Percentiles rank a stretch among this genome's conserved stretches.
phyloP scores from a whole-genome alignment of 2,329 filamentous ascomycete genomes.

The Paraphoma chrysanthemicola region DNA sequence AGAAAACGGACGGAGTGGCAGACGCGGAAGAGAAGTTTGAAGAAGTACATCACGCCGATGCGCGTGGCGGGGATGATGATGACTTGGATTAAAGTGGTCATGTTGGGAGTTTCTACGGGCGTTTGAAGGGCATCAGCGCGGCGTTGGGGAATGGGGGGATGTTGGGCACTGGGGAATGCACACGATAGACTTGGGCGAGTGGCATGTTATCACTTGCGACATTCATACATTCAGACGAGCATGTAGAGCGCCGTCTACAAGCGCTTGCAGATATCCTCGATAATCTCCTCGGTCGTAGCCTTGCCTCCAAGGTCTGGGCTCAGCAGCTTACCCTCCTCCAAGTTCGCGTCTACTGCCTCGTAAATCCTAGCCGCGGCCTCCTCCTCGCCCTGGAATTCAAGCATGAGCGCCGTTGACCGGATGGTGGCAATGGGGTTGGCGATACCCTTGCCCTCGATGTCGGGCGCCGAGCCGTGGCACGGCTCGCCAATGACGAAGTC shows the following conservation, averaged over 20 bases:
- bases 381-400: constrained; percentile 92
- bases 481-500: constrained; percentile 96
- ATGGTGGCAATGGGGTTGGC: constrained; percentile 97
- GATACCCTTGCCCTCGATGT: constrained; percentile 91
- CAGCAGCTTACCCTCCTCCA: constrained; percentile 81
- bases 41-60: constrained; percentile 23
- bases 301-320: constrained; percentile 90
- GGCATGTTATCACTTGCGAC: too few species aligned
- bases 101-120: background rate
- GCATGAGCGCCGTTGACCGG: constrained; percentile 88
- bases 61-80: constrained; percentile 23
- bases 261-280: constrained; percentile 84
- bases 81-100: constrained; percentile 21
- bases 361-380: constrained; percentile 89
- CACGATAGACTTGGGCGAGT: background rate
- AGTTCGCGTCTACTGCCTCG: constrained; percentile 85
- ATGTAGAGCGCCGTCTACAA: constrained; percentile 60
- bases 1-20: constrained; percentile 29
- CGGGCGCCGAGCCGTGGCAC: constrained; percentile 93
- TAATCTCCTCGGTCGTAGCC: constrained; percentile 83
- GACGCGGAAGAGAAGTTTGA: constrained; percentile 33
- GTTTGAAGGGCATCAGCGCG: background rate
- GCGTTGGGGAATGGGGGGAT: background rate
- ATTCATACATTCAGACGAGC: too few species aligned
- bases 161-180: background rate